A percentile compares a stretch with the other conserved stretches of the same genome.
These are phyloP conservation scores for Fomitiporia mediterranea DNA, from an alignment of 1,284 basidiomycete species.

Conservation along the genomic window DNA sequence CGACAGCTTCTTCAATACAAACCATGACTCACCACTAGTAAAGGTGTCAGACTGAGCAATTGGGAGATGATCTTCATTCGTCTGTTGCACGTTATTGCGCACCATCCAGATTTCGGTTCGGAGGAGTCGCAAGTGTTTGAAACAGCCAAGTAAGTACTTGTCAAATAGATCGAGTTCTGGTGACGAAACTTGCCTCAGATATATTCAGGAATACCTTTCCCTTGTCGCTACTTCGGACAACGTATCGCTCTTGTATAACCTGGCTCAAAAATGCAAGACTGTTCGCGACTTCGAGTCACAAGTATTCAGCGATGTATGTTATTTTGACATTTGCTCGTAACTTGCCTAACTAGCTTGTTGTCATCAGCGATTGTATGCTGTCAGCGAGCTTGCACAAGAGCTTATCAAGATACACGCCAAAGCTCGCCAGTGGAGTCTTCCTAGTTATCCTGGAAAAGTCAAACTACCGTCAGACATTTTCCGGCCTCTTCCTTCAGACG, in stretches of 20 bases:
- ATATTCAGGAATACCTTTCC: slow-evolving; percentile 87
- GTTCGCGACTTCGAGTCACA: slow-evolving; percentile 73
- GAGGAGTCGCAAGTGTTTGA: slow-evolving; percentile 62
- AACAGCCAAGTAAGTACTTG: slow-evolving; percentile 53
- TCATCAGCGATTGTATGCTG: slow-evolving; percentile 78
- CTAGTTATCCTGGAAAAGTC: slow-evolving; percentile 78
- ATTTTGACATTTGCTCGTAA: background rate
- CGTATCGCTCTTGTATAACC: slow-evolving; percentile 76
- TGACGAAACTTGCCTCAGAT: slow-evolving; percentile 43
- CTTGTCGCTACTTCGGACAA: slow-evolving; percentile 74
- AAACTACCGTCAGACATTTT: slow-evolving; percentile 84
- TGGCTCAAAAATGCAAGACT: slow-evolving; percentile 82
- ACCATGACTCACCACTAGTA: background rate
- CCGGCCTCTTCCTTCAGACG: slow-evolving; percentile 54
- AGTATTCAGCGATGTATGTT: slow-evolving; percentile 59
- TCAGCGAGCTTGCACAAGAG: slow-evolving; percentile 86
- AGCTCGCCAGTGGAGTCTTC: slow-evolving; percentile 68
- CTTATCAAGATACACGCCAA: slow-evolving; percentile 73
- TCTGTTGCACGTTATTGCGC: slow-evolving; percentile 82
- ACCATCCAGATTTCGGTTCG: slow-evolving; percentile 86
- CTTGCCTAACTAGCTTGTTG: slow-evolving; percentile 5
- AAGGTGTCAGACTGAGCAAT: slow-evolving; percentile 57
- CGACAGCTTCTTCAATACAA: background rate
- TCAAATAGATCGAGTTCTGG: slow-evolving; percentile 4
- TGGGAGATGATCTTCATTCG: slow-evolving; percentile 85